phyloP scores from a whole-genome alignment of 129 eudicot genomes.

The Cynara cardunculus region DNA sequence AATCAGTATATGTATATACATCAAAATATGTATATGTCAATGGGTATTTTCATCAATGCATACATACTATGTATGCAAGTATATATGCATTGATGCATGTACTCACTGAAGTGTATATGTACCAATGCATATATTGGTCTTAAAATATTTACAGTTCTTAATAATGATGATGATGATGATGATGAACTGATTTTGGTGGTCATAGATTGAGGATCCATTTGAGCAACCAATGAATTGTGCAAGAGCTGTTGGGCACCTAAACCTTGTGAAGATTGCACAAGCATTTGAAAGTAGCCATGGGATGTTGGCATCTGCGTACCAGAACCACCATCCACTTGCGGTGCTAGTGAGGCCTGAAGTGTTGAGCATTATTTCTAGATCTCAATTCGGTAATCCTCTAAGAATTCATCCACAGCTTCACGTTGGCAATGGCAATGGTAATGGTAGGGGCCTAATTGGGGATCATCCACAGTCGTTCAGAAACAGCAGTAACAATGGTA shows the following conservation, averaged over 20 bases:
- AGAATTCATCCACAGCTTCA: constrained; percentile 23
- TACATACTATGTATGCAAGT: neutral
- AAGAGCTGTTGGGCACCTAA: constrained; percentile 54
- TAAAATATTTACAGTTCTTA: neutral
- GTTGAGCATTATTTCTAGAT: constrained; percentile 33
- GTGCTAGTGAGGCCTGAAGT: constrained; percentile 51
- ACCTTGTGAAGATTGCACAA: constrained; percentile 47
- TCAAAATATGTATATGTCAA: neutral
- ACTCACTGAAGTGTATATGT: neutral
- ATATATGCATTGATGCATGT: neutral
- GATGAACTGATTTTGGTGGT: constrained; percentile 5
- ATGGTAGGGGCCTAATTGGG: constrained; percentile 9
- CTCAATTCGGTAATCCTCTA: constrained; percentile 19
- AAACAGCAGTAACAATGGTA: neutral
- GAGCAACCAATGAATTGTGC: constrained; percentile 88
- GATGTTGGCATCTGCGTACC: constrained; percentile 34
- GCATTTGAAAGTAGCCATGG: constrained; percentile 44
- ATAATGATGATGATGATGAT: neutral
- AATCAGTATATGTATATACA: neutral
- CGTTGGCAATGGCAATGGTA: neutral
- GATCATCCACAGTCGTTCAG: constrained; percentile 15
- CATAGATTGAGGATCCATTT: constrained; percentile 89
- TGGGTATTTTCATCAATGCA: neutral
- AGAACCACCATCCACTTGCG: constrained; percentile 24
- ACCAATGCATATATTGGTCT: neutral